These are phyloP conservation scores for cucumber (Cucumis sativus) DNA, from an alignment of 306 rosid species.

Conservation along the genomic window DNA sequence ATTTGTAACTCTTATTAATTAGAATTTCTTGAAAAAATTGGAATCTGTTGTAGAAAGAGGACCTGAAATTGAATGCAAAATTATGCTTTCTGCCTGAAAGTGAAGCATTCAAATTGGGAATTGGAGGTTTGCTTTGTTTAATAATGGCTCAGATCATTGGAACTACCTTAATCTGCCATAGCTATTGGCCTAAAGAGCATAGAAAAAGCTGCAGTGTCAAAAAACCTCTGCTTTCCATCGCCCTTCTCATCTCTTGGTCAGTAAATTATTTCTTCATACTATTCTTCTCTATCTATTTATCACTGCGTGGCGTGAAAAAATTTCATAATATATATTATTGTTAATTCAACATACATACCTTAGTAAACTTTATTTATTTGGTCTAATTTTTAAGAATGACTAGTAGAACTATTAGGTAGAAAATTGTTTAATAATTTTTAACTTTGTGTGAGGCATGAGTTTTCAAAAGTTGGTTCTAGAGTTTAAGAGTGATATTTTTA, in stretches of 20 bases:
- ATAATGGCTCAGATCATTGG: conserved; percentile 45
- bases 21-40: neutral
- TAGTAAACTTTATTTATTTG: no score
- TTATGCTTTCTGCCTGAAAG: conserved; percentile 61
- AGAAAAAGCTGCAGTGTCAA: conserved; percentile 23
- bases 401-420: no score
- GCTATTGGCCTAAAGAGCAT: conserved; percentile 27
- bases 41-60: conserved; percentile 29
- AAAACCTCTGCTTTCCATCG: conserved; percentile 26
- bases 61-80: conserved; percentile 50
- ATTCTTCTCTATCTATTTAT: neutral
- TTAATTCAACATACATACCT: no score
- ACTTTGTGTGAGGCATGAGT: no score
- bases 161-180: conserved; percentile 24
- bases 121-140: conserved; percentile 46
- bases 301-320: no score
- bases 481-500: no score
- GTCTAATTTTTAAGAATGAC: no score
- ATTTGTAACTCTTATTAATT: neutral
- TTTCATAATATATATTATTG: no score
- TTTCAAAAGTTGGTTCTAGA: no score
- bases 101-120: conserved; percentile 52
- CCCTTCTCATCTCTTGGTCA: conserved; percentile 71
- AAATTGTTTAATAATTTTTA: no score
- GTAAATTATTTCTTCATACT: conserved; percentile 6